A percentile compares a stretch with the other conserved stretches of the same genome.
phyloP scores from a whole-genome alignment of 2,329 filamentous ascomycete species.

The Hypoxylon sp. region DNA sequence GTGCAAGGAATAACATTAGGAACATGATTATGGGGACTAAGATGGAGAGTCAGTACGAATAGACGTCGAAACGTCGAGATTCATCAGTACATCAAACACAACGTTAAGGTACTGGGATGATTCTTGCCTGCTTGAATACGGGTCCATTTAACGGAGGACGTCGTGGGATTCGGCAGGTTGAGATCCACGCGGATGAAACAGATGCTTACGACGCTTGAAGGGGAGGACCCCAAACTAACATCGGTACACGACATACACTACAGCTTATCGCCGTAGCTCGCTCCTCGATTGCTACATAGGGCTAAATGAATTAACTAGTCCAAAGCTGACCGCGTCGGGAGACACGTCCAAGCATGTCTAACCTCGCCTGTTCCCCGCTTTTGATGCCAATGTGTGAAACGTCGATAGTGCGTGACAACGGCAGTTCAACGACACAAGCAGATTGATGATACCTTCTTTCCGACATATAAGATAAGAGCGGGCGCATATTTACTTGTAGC shows the following conservation, averaged over 20 bases:
- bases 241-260: background rate
- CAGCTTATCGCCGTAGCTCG: background rate
- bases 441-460: background rate
- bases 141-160: background rate
- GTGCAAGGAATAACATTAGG: slow-evolving; percentile 54
- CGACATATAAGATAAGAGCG: background rate
- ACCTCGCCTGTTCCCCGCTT: background rate
- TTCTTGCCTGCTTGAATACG: background rate
- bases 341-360: background rate
- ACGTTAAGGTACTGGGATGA: background rate
- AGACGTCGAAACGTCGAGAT: background rate
- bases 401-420: background rate
- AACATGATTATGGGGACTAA: slow-evolving; percentile 52
- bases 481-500: background rate
- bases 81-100: background rate
- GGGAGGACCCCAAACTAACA: background rate
- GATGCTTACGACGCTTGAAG: background rate
- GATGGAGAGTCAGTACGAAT: slow-evolving; percentile 52
- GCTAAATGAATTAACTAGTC: background rate
- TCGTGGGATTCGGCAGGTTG: background rate
- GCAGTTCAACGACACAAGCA: background rate
- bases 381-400: background rate
- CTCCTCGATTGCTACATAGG: background rate
- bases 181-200: background rate
- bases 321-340: background rate